Evolutionary conservation across 2,329 filamentous ascomycete species (phyloP).

Genomic region (Chaetothyriales sp.): DNA sequence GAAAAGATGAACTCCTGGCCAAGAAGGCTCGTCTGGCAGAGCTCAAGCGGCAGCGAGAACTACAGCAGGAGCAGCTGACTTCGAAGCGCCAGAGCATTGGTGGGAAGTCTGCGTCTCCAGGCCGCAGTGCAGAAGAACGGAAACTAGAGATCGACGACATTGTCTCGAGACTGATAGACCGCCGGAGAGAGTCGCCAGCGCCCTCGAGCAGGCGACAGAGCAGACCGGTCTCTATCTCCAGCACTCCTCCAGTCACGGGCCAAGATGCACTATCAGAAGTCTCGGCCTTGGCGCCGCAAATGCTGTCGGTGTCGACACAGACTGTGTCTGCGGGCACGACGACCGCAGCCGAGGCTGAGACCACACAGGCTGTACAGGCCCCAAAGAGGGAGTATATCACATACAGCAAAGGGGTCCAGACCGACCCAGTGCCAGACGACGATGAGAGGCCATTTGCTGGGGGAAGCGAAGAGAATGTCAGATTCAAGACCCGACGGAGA

Average conservation of each 20-base stretch:
- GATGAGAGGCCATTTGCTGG: constrained; percentile 41
- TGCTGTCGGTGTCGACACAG: constrained; percentile 44
- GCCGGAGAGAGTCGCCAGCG: constrained; percentile 29
- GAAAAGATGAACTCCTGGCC: constrained; percentile 87
- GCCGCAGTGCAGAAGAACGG: constrained; percentile 14
- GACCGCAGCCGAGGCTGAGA: background rate
- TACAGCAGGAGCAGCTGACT: constrained; percentile 63
- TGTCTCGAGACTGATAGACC: constrained; percentile 72
- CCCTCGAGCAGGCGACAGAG: constrained; percentile 39
- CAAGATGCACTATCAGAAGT: constrained; percentile 26
- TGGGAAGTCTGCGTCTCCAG: constrained; percentile 26
- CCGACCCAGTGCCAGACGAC: constrained; percentile 38
- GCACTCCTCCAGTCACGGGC: constrained; percentile 65
- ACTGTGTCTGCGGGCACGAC: constrained; percentile 56
- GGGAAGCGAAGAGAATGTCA: constrained; percentile 48
- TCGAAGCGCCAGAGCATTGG: constrained; percentile 55
- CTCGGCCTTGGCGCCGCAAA: constrained; percentile 25
- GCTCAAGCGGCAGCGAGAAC: constrained; percentile 80
- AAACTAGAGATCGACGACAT: constrained; percentile 46
- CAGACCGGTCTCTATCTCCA: constrained; percentile 74
- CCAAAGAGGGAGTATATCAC: constrained; percentile 64
- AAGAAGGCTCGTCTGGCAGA: constrained; percentile 96
- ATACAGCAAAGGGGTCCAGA: constrained; percentile 95
- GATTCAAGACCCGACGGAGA: constrained; percentile 48
- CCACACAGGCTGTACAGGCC: constrained; percentile 18